phyloP scores from a whole-genome alignment of 768 basidiomycete species.

The Leccinum barrowsii region DNA sequence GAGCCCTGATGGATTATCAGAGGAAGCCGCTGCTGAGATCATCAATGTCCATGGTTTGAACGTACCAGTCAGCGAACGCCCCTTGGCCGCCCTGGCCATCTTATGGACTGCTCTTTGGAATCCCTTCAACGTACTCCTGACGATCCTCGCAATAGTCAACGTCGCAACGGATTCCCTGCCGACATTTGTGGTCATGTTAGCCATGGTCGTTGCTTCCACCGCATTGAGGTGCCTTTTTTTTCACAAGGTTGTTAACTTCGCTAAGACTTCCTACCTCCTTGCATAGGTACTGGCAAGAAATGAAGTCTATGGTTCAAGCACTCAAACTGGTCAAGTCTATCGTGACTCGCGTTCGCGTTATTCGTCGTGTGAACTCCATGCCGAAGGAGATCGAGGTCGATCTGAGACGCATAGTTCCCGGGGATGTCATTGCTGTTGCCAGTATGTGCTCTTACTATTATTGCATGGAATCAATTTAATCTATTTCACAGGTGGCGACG shows the following conservation, averaged over 20 bases:
- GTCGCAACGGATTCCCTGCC: conserved; percentile 32
- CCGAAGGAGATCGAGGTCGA: conserved; percentile 30
- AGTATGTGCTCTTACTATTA: conserved; percentile 15
- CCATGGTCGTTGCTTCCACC: conserved; percentile 35
- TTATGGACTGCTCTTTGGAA: conserved; percentile 34
- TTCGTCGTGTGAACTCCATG: conserved; percentile 23
- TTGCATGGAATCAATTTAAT: not conserved
- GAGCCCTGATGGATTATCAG: conserved; percentile 22
- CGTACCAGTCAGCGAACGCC: conserved; percentile 29
- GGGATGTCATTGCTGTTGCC: conserved; percentile 30
- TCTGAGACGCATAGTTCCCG: conserved; percentile 30
- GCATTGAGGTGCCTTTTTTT: conserved; percentile 24
- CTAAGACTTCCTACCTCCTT: not conserved
- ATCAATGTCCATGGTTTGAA: conserved; percentile 27
- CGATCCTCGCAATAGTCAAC: conserved; percentile 30
- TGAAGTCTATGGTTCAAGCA: conserved; percentile 34
- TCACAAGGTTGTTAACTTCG: not conserved
- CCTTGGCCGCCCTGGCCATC: conserved; percentile 26
- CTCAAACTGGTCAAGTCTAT: conserved; percentile 33
- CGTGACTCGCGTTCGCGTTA: conserved; percentile 30
- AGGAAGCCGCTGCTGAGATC: conserved; percentile 15
- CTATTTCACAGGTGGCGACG: conserved; percentile 27
- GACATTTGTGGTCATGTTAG: conserved; percentile 34
- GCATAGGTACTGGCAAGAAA: conserved; percentile 32
- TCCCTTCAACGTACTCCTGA: conserved; percentile 33